A percentile compares a stretch with the other conserved stretches of the same genome.
Evolutionary conservation across 257 asterid genomes (phyloP).

Genomic region (Solanum chiquidenum): DNA sequence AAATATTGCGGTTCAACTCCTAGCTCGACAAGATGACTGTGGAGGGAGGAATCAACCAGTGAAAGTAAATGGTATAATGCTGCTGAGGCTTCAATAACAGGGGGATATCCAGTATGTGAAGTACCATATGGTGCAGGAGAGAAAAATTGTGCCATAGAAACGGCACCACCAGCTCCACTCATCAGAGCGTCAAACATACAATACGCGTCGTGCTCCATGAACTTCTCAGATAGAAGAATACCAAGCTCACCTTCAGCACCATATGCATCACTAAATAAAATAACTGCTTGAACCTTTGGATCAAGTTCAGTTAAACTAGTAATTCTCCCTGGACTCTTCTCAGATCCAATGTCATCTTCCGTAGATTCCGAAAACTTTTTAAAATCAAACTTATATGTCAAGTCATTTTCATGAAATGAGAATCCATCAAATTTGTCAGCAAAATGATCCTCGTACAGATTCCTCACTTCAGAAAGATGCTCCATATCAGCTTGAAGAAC

Average conservation of each 20-base stretch:
- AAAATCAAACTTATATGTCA: constrained; percentile 62
- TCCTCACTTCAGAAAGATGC: constrained; percentile 65
- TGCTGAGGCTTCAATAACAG: constrained; percentile 81
- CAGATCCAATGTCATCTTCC: constrained; percentile 26
- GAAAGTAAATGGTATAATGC: constrained; percentile 76
- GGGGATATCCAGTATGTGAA: constrained; percentile 51
- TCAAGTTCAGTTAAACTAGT: constrained; percentile 48
- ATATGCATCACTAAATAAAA: constrained; percentile 71
- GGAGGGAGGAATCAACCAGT: constrained; percentile 67
- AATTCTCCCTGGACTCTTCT: constrained; percentile 23
- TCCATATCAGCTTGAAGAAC: constrained; percentile 75
- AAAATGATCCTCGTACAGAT: constrained; percentile 55
- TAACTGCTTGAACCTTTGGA: constrained; percentile 50
- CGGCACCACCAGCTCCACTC: constrained; percentile 76
- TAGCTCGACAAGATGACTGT: constrained; percentile 76
- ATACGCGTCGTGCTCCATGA: constrained; percentile 89
- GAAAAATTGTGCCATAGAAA: constrained; percentile 76
- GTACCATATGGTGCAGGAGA: constrained; percentile 41
- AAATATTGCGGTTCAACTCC: constrained; percentile 94
- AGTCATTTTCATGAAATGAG: constrained; percentile 62
- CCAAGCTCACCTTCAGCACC: constrained; percentile 98
- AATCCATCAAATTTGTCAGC: constrained; percentile 74
- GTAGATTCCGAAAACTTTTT: constrained; percentile 56
- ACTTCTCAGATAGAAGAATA: constrained; percentile 67
- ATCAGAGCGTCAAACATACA: constrained; percentile 78